Base-by-base conservation (phyloP, 495 filamentous ascomycete species). In the Cetradonia linearis region DNA sequence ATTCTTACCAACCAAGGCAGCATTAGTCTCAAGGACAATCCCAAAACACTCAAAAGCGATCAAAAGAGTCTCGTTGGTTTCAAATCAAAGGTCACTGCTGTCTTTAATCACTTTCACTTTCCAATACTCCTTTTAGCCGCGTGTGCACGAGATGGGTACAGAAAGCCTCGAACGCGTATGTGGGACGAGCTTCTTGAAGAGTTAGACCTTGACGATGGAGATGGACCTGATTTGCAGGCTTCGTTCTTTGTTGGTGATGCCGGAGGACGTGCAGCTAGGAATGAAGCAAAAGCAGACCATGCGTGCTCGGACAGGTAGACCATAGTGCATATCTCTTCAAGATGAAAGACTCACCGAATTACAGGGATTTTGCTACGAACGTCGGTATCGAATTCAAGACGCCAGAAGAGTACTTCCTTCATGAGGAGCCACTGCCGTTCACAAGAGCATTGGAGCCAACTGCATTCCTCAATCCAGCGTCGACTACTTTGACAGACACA, bases 221-320 rank as follows among this genome's bases (percentile, higher is more conserved):
- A 83, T 9, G 71, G 71, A 16, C 72, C 91, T 28, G 83, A 94
- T 69, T 70, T 86, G 9, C 69, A 79, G 18, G 70, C 77, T 8
- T 92, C 87, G 8, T 76, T 95, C 59, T 95, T 95, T 69, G 85
- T 97, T 11, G 93, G 93, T 10, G 93, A 99, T 76, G 92, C 93
- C 25, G 93, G 81, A 52, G 86, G 86, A 18, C 71, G 81, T 34
- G 66, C 66, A 38, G 75, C 62, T 16, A 62, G 57, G 30, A 65
- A 62, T 38, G 65, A 61, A 23, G 68, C 71, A 18, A 72, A 77
- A 16, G 78, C 77, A 16, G 86, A 89, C 70, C 82, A 85, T 69
- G 91, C 91, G 28, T 88, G 86, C 67, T 87, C 82, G 28, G 93
- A 96, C 72, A 79, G 89, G 84, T 86, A 63, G 65, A 37, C 30